phyloP scores from a whole-genome alignment of 331 rosid genomes.

The Ulmus americana region DNA sequence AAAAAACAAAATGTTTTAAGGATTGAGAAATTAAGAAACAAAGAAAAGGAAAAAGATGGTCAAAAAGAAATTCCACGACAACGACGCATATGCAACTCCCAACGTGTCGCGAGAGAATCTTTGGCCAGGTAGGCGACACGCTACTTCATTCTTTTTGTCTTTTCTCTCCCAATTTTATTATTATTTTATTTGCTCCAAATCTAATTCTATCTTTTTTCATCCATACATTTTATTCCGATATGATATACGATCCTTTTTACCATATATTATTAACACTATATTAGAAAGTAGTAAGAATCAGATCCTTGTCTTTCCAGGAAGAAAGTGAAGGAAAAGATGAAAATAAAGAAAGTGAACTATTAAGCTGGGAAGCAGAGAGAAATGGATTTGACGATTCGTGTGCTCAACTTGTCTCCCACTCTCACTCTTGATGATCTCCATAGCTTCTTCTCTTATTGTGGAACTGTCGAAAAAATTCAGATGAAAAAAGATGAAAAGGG shows the following conservation, averaged over 20 bases:
- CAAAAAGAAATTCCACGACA: constrained; percentile 29
- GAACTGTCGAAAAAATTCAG: constrained; percentile 21
- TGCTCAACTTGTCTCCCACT: constrained; percentile 19
- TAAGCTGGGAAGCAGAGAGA: too few species aligned
- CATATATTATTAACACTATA: too few species aligned
- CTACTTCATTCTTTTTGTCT: neutral
- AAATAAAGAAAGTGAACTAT: too few species aligned
- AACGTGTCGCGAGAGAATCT: constrained; percentile 7
- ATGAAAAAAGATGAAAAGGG: constrained; percentile 1
- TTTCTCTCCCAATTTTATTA: neutral
- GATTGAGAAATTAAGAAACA: too few species aligned
- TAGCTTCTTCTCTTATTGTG: constrained; percentile 28
- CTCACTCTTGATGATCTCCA: constrained; percentile 10
- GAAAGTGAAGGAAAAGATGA: too few species aligned
- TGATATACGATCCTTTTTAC: too few species aligned
- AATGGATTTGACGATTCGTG: constrained; percentile 16
- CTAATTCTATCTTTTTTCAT: too few species aligned
- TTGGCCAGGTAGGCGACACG: neutral
- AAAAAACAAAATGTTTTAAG: too few species aligned
- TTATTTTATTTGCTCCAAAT: too few species aligned
- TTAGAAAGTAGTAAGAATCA: too few species aligned
- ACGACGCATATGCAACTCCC: constrained; percentile 16
- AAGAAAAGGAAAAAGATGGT: constrained; percentile 7
- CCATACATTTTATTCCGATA: too few species aligned
- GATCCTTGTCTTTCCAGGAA: too few species aligned